Conservation (phyloP, 1,139 yeast genomes). For the Torulaspora pretoriensis region DNA sequence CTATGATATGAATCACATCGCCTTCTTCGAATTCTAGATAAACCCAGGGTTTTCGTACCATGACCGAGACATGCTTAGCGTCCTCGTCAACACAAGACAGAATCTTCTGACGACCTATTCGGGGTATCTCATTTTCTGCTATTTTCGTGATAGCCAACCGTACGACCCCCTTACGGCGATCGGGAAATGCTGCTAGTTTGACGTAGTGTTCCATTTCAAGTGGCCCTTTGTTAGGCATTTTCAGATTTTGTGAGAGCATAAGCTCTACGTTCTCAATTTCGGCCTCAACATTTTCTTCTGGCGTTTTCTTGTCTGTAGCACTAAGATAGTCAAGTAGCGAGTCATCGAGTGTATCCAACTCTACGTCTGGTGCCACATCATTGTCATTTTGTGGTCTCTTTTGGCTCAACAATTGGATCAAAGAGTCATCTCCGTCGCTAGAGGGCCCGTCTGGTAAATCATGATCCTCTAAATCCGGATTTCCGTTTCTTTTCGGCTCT, state of each 20-base stretch:
- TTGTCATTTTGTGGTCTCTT: constrained; percentile 9
- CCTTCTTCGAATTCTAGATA: constrained; percentile 42
- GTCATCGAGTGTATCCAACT: constrained; percentile 17
- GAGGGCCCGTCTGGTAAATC: constrained; percentile 2
- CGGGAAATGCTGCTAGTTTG: constrained; percentile 43
- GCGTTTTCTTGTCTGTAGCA: constrained; percentile 6
- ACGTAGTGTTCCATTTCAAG: constrained; percentile 7
- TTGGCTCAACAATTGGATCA: constrained; percentile 28
- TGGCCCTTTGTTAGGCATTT: constrained; percentile 7
- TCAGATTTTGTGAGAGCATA: constrained; percentile 11
- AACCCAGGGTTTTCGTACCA: constrained; percentile 50
- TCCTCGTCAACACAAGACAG: constrained; percentile 44
- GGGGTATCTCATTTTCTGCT: constrained; percentile 37
- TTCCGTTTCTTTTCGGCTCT: constrained; percentile 4
- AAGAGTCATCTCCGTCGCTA: constrained; percentile 28
- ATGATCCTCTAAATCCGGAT: background rate
- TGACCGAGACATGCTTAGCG: constrained; percentile 40
- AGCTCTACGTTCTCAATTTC: constrained; percentile 7
- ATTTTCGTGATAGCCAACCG: constrained; percentile 43
- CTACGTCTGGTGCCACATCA: background rate
- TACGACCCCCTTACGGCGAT: constrained; percentile 44
- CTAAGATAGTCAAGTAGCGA: constrained; percentile 15
- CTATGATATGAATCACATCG: constrained; percentile 61
- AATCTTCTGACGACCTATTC: constrained; percentile 45
- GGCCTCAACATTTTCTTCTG: constrained; percentile 6